A percentile compares a stretch with the other conserved stretches of the same genome.
These are phyloP conservation scores for Triangularia verruculosa DNA, from an alignment of 2,329 filamentous ascomycete genomes.

Conservation along the genomic window DNA sequence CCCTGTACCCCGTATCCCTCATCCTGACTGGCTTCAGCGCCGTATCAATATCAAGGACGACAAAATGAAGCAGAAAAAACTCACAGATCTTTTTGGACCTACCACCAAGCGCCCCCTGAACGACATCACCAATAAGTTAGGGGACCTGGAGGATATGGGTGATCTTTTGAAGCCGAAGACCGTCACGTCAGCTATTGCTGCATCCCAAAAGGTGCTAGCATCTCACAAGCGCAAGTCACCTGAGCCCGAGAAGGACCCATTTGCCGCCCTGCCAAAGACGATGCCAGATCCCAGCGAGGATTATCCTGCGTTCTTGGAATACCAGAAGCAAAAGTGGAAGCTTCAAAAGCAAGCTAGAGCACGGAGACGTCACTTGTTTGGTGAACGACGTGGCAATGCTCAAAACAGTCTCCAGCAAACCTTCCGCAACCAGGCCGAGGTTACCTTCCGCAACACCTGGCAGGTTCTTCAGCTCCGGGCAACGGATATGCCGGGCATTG, in stretches of 20 bases:
- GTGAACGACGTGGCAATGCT: slow-evolving; percentile 69
- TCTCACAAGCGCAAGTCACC: slow-evolving; percentile 71
- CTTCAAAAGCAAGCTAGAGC: slow-evolving; percentile 88
- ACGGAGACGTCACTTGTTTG: slow-evolving; percentile 86
- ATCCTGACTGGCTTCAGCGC: slow-evolving; percentile 95
- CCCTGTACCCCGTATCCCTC: slow-evolving; percentile 86
- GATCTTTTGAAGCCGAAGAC: slow-evolving; percentile 64
- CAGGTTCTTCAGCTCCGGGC: slow-evolving; percentile 84
- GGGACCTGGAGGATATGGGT: slow-evolving; percentile 81
- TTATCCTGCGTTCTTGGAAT: slow-evolving; percentile 83
- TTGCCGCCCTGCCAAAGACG: slow-evolving; percentile 72
- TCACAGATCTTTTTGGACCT: slow-evolving; percentile 78
- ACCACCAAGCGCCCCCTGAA: slow-evolving; percentile 63
- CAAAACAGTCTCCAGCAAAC: slow-evolving; percentile 64
- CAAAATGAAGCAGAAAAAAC: slow-evolving; percentile 96
- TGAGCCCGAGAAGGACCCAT: slow-evolving; percentile 71
- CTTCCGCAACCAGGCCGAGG: slow-evolving; percentile 89
- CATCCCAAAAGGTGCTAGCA: slow-evolving; percentile 53
- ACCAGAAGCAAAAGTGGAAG: slow-evolving; percentile 99
- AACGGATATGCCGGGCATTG: slow-evolving; percentile 80
- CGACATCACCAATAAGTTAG: slow-evolving; percentile 61
- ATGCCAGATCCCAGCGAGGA: slow-evolving; percentile 86
- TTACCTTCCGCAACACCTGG: slow-evolving; percentile 90
- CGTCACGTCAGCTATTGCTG: slow-evolving; percentile 49
- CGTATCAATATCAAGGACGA: slow-evolving; percentile 95